Base-by-base conservation (phyloP, 2,329 filamentous ascomycete species). In the Capronia coronata region DNA sequence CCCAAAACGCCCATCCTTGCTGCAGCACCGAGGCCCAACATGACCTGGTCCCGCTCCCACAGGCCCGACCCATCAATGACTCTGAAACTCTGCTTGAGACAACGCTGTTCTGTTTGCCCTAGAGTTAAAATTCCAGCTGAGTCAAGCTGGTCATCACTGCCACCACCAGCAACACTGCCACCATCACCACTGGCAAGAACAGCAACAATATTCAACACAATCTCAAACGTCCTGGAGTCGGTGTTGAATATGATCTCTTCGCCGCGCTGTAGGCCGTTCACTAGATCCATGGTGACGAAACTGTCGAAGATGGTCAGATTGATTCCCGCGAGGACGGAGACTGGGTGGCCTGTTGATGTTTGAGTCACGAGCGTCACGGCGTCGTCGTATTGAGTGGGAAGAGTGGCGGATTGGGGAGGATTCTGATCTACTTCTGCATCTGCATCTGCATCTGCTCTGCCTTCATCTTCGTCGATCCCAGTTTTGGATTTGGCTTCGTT, bases 51-150 rank as follows among this genome's bases (percentile, higher is more conserved):
- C 10, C 46, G 21, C 40, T 56, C 54, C 35, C 43, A 27, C n/a
- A 56, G 22, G 9, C 32, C 25, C 22, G 54, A 48, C 3, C 54
- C 54, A 21, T 56, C 50, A 19, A 56, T 32, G 21, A 56, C 54
- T 3, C 45, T 40, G 38, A 56, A 56, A 29, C 39, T 51, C 22
- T 53, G 30, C 45, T 30, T 0, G 67, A 41, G 82, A 81, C 45
- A 85, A 84, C 68, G 96, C 90, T 61, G 89, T 94, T 68, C 83
- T 85, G 77, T 95, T 91, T 47, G 97, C 87, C n/a, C n/a, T n/a
- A n/a, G n/a, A n/a, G n/a, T n/a, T n/a, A n/a, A n/a, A n/a, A n/a
- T n/a, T n/a, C n/a, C n/a, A n/a, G n/a, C n/a, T n/a, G n/a, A n/a
- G n/a, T n/a, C n/a, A n/a, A n/a, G n/a, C n/a, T n/a, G n/a, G n/a